Base-by-base conservation (phyloP, 192 early-diverging fungal genomes). In the Globomyces pollinis-pini region DNA sequence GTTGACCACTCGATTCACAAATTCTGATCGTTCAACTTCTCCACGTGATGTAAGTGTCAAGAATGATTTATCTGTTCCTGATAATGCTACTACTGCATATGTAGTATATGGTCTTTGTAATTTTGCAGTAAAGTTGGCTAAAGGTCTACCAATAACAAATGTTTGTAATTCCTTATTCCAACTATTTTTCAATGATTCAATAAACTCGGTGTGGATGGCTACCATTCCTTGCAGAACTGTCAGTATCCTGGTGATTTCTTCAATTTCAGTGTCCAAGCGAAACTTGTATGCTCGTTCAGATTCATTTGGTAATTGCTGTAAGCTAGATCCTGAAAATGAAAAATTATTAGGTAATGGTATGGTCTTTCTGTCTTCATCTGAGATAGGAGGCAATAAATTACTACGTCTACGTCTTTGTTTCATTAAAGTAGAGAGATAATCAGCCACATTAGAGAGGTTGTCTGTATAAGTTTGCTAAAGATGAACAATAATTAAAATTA, bases 251-350 rank as follows among this genome's bases (percentile, higher is more conserved):
- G 16, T 13, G 9, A 57, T 31, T 39, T 57, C 55, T 44, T 57
- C 55, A 44, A 57, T 57, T 23, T 57, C 55, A 28, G 55, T 57
- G 18, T 57, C 55, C 9, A 57, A 16, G 12, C 55, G 24, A 24
- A 57, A 57, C 21, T 57, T 57, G 55, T 57, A 57, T n/a, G 55
- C 55, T 15, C 24, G n/a, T 16, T 57, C 55, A 15, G 55, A 31
- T 33, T 57, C 55, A n/a, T 33, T 33, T 39, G 55, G 55, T 11
- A 31, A 24, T 23, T 29, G 55, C 6, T 42, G 38, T 1, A 57
- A 38, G 3, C 29, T 33, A 12, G 36, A 39, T 12, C 28, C 55
- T 11, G 30, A 41, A 26, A 33, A 38, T 3, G 26, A 39, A 57
- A 57, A 57, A 24, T 57, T 57, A n/a, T 30, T 16, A 6, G 55